Evolutionary conservation across 2,329 filamentous ascomycete genomes (phyloP), one percentile per base, ranked within the genome.

Genomic region (Penicillium sp.): DNA sequence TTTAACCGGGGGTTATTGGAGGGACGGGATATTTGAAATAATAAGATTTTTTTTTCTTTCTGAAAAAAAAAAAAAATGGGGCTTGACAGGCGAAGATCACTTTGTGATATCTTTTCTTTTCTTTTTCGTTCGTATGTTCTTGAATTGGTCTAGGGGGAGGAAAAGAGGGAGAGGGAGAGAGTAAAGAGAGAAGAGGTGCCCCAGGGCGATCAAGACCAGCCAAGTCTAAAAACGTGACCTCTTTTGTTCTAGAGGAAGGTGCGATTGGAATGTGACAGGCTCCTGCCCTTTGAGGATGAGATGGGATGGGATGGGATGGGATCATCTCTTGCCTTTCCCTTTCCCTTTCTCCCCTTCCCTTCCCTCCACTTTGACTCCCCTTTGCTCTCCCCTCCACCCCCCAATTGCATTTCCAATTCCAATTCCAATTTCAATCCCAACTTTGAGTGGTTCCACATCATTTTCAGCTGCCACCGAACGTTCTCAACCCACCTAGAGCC

Each of bases 391-490:
- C 9, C 8, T 21, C 28, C 28, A n/a, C 42, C 16, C 14, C 21
- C n/a, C n/a, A 13, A 21, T 11, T 16, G 8, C 21, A 33, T 13
- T 33, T n/a, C 37, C 11, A 9, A 28, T 26, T 29, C 11, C 37
- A 42, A 42, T 23, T 43, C 23, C 21, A 26, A 26, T 43, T 45
- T 21, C 26, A 29, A 45, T 31, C 18, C 24, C 26, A 31, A n/a
- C 42, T 24, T 40, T 31, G 26, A 16, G 21, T 31, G 24, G 42
- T 45, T 29, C 43, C 28, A 26, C 44, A 37, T 21, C 19, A 14
- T 13, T 16, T 26, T 60, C 51, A 57, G 51, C 56, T 56, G 33
- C n/a, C 43, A 40, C 23, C 18, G 29, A 50, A 31, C 52, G 16
- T 47, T 53, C 21, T 11, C 37, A 28, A 26, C 37, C 46, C 29